Percentiles rank a stretch among this genome's conserved stretches.
Evolutionary conservation across 2,329 filamentous ascomycete species (phyloP).

Genomic region (Hypoxylon sp.): DNA sequence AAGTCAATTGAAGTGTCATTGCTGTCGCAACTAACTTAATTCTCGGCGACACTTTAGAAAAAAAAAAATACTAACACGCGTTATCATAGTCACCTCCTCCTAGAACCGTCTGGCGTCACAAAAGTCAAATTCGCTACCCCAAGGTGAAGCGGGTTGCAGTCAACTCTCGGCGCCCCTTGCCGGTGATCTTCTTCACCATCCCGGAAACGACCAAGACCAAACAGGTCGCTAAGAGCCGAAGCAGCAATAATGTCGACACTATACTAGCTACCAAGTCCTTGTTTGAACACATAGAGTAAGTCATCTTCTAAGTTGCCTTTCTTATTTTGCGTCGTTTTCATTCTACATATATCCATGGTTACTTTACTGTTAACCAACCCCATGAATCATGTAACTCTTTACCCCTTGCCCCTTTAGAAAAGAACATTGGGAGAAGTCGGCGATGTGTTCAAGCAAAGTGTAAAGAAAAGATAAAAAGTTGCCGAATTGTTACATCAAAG

Average conservation of each 20-base stretch:
- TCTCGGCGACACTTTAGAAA: background rate
- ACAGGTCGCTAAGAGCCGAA: slow-evolving; percentile 19
- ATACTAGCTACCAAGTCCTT: slow-evolving; percentile 29
- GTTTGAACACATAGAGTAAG: slow-evolving; percentile 35
- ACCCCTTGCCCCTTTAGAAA: background rate
- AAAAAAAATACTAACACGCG: background rate
- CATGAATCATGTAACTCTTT: background rate
- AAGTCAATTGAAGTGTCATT: background rate
- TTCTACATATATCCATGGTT: background rate
- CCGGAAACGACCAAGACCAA: slow-evolving; percentile 3
- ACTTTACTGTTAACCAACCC: background rate
- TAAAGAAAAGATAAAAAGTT: background rate
- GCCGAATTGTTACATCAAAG: background rate
- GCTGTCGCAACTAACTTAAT: background rate
- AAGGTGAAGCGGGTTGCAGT: background rate
- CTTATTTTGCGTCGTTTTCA: background rate
- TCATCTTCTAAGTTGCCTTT: background rate
- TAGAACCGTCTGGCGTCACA: slow-evolving; percentile 1
- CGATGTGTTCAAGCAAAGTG: background rate
- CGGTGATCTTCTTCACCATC: slow-evolving; percentile 27
- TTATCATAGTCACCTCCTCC: slow-evolving; percentile 14
- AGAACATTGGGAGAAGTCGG: background rate
- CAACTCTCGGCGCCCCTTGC: slow-evolving; percentile 4
- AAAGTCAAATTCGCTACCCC: background rate
- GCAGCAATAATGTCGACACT: slow-evolving; percentile 19